Evolutionary conservation across 2,329 filamentous ascomycete species (phyloP).

Genomic region (Ceratocystis ficicola): DNA sequence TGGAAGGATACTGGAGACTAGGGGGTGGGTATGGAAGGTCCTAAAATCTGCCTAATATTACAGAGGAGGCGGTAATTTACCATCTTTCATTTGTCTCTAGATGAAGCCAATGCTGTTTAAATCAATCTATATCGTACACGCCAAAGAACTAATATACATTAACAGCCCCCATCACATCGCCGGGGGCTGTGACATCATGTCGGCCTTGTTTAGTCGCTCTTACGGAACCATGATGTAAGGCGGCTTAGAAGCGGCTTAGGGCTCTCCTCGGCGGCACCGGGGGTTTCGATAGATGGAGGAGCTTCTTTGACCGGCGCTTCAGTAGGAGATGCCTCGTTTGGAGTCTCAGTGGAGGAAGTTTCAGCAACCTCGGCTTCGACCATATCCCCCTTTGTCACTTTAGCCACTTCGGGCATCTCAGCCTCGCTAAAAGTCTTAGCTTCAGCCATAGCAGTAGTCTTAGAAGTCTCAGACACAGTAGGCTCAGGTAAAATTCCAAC

Average conservation of each 20-base stretch:
- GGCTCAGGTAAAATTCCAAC: not conserved
- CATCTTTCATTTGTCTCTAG: not conserved
- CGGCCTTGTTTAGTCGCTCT: not conserved
- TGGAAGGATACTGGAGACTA: not conserved
- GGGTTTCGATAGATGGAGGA: not conserved
- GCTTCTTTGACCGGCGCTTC: not conserved
- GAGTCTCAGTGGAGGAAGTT: not conserved
- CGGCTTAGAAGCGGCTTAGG: not conserved
- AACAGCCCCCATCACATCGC: too few species aligned
- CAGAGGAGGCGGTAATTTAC: not conserved
- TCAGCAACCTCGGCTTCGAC: not conserved
- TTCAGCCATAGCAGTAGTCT: not conserved
- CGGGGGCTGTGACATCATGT: too few species aligned
- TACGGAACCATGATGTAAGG: slow-evolving; percentile 12
- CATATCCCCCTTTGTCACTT: not conserved
- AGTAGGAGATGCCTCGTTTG: not conserved
- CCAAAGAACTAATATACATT: not conserved
- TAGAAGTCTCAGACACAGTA: not conserved
- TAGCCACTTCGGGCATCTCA: not conserved
- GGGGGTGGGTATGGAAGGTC: not conserved
- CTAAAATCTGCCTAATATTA: not conserved
- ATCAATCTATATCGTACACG: not conserved
- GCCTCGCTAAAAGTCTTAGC: not conserved
- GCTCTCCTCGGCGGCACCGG: not conserved
- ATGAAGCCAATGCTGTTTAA: not conserved